phyloP scores from a whole-genome alignment of 768 basidiomycete species.

The Russula ochroleuca region DNA sequence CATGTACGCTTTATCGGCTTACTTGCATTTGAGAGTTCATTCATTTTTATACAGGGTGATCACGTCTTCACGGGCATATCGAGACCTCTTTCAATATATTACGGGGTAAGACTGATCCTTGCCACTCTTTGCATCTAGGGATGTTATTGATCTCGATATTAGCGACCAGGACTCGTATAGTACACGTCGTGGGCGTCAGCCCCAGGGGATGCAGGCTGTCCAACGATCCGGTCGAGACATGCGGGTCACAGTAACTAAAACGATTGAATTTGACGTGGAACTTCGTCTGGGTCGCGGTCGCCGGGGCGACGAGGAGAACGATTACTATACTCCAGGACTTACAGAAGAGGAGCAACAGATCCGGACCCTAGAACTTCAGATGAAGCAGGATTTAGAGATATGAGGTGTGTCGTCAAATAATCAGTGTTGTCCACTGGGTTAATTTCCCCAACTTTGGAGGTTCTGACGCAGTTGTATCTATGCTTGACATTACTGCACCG shows the following conservation, averaged over 20 bases:
- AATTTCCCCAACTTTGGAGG: not conserved
- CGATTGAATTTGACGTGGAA: slow-evolving; percentile 24
- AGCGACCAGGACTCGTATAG: slow-evolving; percentile 15
- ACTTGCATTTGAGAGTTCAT: not conserved
- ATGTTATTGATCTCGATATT: not conserved
- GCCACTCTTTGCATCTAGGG: not conserved
- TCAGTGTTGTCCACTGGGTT: not conserved
- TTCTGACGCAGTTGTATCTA: not conserved
- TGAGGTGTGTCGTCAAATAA: slow-evolving; percentile 2
- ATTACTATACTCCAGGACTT: not conserved
- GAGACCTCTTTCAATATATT: slow-evolving; percentile 26
- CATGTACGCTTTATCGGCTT: slow-evolving; percentile 13
- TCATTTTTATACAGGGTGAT: slow-evolving; percentile 11
- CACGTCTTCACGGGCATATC: slow-evolving; percentile 24
- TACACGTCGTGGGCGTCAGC: slow-evolving; percentile 9
- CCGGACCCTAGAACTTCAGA: slow-evolving; percentile 20
- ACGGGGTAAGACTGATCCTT: slow-evolving; percentile 12
- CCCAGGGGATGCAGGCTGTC: slow-evolving; percentile 5
- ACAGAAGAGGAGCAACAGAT: slow-evolving; percentile 15
- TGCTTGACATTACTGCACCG: not conserved
- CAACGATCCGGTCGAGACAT: slow-evolving; percentile 8
- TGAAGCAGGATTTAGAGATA: slow-evolving; percentile 23
- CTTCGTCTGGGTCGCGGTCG: not conserved
- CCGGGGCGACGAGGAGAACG: not conserved
- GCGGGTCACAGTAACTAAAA: slow-evolving; percentile 23